Evolutionary conservation across 2,329 filamentous ascomycete species (phyloP).

Genomic region (Talaromyces sp.): DNA sequence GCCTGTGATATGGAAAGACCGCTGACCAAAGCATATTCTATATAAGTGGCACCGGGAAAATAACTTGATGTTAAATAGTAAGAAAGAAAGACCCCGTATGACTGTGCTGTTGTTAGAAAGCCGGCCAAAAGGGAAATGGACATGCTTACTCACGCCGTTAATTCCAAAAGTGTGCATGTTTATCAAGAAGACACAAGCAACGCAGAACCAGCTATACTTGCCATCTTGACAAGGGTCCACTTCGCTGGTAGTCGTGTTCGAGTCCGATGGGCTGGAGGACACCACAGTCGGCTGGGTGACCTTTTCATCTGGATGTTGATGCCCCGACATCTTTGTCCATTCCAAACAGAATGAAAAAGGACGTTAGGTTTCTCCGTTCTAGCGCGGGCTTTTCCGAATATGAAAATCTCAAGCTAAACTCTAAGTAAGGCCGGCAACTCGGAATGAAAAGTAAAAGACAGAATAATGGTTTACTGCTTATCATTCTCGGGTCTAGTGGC

Average conservation of each 20-base stretch:
- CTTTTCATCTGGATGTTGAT: neutral
- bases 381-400: neutral
- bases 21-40: conserved; percentile 58
- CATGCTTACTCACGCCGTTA: conserved; percentile 50
- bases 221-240: conserved; percentile 43
- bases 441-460: neutral
- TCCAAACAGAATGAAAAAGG: neutral
- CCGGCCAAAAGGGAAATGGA: neutral
- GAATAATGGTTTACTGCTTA: neutral
- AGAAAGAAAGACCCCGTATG: conserved; percentile 56
- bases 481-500: neutral
- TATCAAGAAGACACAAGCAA: conserved; percentile 51
- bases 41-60: conserved; percentile 50
- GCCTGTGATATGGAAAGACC: conserved; percentile 56
- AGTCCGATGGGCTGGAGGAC: neutral
- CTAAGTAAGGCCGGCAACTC: neutral
- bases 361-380: neutral
- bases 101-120: conserved; percentile 18
- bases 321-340: neutral
- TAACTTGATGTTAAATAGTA: conserved; percentile 52
- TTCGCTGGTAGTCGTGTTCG: neutral
- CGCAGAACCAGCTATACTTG: conserved; percentile 60
- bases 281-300: neutral
- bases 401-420: neutral
- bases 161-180: conserved; percentile 72